These are phyloP conservation scores for Ophidiomyces ophidiicola DNA, from an alignment of 2,329 filamentous ascomycete species.

Conservation along the genomic window DNA sequence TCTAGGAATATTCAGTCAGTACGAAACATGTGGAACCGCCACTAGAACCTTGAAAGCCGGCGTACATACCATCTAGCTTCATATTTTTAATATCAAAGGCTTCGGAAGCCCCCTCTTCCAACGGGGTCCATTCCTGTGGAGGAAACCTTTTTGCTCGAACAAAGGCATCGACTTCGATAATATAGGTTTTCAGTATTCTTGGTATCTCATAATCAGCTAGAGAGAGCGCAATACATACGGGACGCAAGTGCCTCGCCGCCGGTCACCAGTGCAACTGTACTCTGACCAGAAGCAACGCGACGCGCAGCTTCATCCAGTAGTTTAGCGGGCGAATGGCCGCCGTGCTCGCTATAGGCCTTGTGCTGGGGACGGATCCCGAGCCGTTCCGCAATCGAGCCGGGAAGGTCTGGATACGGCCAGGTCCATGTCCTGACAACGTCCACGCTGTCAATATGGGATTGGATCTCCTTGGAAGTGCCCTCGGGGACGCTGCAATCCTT, in stretches of 20 bases:
- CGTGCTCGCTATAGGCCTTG: conserved; percentile 45
- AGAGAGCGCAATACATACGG: conserved; percentile 20
- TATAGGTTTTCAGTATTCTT: background rate
- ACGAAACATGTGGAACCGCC: background rate
- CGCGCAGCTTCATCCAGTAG: conserved; percentile 53
- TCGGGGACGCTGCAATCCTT: conserved; percentile 36
- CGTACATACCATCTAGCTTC: conserved; percentile 31
- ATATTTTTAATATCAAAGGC: conserved; percentile 43
- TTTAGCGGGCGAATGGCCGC: conserved; percentile 51
- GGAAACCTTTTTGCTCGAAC: conserved; percentile 42
- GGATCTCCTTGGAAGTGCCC: conserved; percentile 26
- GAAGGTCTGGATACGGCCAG: conserved; percentile 51
- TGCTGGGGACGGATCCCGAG: conserved; percentile 40
- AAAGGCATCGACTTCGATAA: conserved; percentile 39
- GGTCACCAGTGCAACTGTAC: conserved; percentile 46
- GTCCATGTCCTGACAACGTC: conserved; percentile 53
- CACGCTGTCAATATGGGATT: conserved; percentile 44
- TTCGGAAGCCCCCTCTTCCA: conserved; percentile 35
- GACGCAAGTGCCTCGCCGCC: conserved; percentile 55
- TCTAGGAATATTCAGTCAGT: conserved; percentile 28
- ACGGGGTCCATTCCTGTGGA: conserved; percentile 48
- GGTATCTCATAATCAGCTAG: conserved; percentile 4
- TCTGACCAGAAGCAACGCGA: conserved; percentile 43
- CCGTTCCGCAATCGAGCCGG: conserved; percentile 40
- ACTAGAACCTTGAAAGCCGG: background rate